Conservation (phyloP, 805 yeast genomes). For the Kockiozyma suomiensis region DNA sequence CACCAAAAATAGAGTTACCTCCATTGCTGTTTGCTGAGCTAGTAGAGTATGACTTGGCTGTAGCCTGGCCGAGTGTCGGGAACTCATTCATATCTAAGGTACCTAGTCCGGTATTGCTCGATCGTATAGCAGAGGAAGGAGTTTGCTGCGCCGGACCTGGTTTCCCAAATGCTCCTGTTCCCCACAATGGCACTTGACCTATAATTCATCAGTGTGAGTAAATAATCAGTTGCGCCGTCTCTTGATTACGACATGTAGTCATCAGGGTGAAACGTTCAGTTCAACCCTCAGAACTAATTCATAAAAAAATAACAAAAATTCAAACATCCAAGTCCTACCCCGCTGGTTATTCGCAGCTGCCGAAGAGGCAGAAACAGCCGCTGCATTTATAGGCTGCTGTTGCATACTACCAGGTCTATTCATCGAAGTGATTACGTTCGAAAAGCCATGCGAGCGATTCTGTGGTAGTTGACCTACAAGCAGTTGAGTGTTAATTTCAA, state of each 20-base stretch:
- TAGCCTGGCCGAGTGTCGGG: slow-evolving; percentile 24
- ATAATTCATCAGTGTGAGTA: no score
- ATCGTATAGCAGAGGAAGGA: not conserved
- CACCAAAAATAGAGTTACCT: not conserved
- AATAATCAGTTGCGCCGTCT: no score
- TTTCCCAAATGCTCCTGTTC: slow-evolving; percentile 21
- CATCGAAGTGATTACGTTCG: slow-evolving; percentile 28
- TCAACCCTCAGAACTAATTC: no score
- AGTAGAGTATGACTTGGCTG: slow-evolving; percentile 14
- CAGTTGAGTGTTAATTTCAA: not conserved
- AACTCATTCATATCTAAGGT: slow-evolving; percentile 25
- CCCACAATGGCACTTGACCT: slow-evolving; percentile 30
- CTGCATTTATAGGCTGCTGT: slow-evolving; percentile 10
- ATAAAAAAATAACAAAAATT: not conserved
- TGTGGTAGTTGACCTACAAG: slow-evolving; percentile 25
- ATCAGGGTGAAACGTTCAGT: no score
- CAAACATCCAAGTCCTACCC: not conserved
- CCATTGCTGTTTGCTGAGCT: slow-evolving; percentile 6
- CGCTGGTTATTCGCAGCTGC: slow-evolving; percentile 9
- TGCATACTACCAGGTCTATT: slow-evolving; percentile 15
- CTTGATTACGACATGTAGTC: no score
- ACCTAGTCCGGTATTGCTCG: slow-evolving; percentile 3
- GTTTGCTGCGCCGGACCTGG: slow-evolving; percentile 12
- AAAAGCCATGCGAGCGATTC: slow-evolving; percentile 27
- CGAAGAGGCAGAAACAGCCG: slow-evolving; percentile 6